A percentile compares a stretch with the other conserved stretches of the same genome.
Conservation (phyloP, 2,329 filamentous ascomycete species). For the Metarhizium sp. region DNA sequence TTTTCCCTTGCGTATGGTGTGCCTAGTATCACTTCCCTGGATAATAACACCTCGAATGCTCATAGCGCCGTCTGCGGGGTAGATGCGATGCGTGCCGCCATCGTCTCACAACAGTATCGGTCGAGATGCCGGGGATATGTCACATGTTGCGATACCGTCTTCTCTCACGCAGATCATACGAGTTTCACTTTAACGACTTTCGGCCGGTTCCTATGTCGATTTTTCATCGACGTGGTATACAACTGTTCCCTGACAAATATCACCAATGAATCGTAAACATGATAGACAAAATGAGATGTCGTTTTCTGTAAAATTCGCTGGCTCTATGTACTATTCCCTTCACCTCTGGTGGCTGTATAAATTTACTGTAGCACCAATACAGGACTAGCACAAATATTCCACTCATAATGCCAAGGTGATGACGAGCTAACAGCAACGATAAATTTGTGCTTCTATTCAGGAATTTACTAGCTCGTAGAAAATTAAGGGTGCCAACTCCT, state of each 20-base stretch:
- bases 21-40: background rate
- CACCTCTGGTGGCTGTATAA: too few species aligned
- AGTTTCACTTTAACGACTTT: background rate
- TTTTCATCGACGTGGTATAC: background rate
- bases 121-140: background rate
- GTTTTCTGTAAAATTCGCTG: background rate
- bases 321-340: background rate
- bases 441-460: background rate
- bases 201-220: too few species aligned
- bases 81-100: background rate
- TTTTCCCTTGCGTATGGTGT: background rate
- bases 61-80: background rate
- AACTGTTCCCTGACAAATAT: background rate
- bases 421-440: background rate
- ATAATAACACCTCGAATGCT: background rate
- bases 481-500: background rate
- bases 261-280: background rate
- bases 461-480: background rate
- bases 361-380: background rate
- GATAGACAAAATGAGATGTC: background rate
- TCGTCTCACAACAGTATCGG: background rate
- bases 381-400: background rate
- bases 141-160: background rate
- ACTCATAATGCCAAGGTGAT: background rate
- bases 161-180: background rate